Evolutionary conservation across 2,329 filamentous ascomycete genomes (phyloP), one percentile per base, ranked within the genome.

Genomic region (Aspergillus tubingensis): DNA sequence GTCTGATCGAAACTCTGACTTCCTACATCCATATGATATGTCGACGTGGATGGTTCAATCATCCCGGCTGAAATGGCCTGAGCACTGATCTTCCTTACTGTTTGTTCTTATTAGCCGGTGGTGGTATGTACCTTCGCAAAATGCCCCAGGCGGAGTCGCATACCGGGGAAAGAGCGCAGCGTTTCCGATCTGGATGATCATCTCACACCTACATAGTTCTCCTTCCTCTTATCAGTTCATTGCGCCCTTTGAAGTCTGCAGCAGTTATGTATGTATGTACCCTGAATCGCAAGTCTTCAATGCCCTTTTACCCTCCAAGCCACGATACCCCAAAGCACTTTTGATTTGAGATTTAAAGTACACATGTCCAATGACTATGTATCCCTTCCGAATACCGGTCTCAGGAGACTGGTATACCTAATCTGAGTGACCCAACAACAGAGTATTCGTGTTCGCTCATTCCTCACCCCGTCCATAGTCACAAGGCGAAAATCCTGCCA

Each of bases 141-240:
- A 50, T 59, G 60, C 69, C 64, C 63, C 65, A 67, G 64, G 19
- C 48, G 41, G 49, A 65, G 52, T 59, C 53, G 62, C 70, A 72
- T 73, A 67, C 69, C 70, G 69, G 70, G 68, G 71, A 70, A 73
- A 64, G 55, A 62, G 41, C 38, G 15, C 57, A 51, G 62, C 60
- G 63, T 57, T 71, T 70, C 70, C 70, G 67, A 69, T 68, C 67
- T 58, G 56, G 58, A 27, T 61, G 65, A 66, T 69, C 64, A 47
- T 55, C 57, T 65, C 62, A 23, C 41, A 58, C 57, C 56, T 59
- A 61, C 57, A 57, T 58, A 62, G 23, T 49, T 43, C 41, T n/a
- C 39, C 41, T n/a, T 55, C 17, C 51, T 60, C 44, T 63, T 41
- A 59, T 64, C 59, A 65, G 55, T 53, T 61, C 62, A 58, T 57